Evolutionary conservation across 1,139 yeast genomes (phyloP), one percentile per base, ranked within the genome.

Genomic region (Pichia sp.): DNA sequence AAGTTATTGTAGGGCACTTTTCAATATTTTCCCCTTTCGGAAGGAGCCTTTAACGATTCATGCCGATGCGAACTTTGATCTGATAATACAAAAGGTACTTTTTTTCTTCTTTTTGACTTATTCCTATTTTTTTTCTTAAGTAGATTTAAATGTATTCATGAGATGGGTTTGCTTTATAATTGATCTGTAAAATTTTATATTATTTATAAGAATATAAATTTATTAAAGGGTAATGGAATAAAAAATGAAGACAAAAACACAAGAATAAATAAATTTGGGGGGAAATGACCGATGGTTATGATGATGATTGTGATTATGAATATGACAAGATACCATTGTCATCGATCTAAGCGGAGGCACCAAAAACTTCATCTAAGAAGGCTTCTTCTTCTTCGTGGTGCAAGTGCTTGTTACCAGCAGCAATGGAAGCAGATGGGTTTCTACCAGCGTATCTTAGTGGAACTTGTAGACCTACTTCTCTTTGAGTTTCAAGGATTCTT

Each of bases 361-460:
- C 64, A 57, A 90, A 87, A 60, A 87, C 96, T 56, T 87, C 95
- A 59, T 78, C 77, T 70, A 92, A 79, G 79, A 93, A 88, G 40
- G 87, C 84, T 65, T 85, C 87, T 77, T 93, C 99, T 78, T 95
- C 97, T 62, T 87, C 85, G 64, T 73, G 72, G 74, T 95, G 99
- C 81, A 84, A 84, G 62, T 85, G 75, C 83, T 95, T 95, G 61
- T 89, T 78, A 76, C 99, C 99, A 64, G 99, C 97, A 67, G 99
- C 99, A 68, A 93, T 96, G 59, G 96, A 86, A 54, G 98, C 98
- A 71, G 93, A 85, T 71, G 99, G 99, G 70, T 88, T 90, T 82
- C 99, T 90, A 70, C 99, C 99, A 65, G 95, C 95, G 71, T 89
- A 93, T 76, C 97, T 86, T 62, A 88, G 70, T 36, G 70, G 67